phyloP scores from a whole-genome alignment of 1,284 basidiomycete species.

The Erythrobasidium hasegawianum region DNA sequence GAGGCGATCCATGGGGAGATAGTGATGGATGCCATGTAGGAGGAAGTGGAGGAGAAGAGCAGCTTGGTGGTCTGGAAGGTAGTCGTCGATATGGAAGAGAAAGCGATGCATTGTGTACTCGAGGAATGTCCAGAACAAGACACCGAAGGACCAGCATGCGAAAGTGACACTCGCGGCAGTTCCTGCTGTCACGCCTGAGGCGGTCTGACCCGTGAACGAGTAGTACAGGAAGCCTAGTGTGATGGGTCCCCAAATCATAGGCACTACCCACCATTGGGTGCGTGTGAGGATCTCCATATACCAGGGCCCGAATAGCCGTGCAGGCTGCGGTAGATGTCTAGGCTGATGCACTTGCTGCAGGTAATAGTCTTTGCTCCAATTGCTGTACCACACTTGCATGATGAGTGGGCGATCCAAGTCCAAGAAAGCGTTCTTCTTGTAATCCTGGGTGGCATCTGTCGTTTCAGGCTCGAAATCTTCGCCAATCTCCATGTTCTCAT shows the following conservation, averaged over 20 bases:
- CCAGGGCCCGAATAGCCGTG: conserved; percentile 77
- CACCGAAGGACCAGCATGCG: conserved; percentile 71
- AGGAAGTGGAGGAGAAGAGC: conserved; percentile 88
- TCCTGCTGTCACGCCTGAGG: conserved; percentile 53
- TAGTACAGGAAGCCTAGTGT: conserved; percentile 64
- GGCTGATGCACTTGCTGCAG: conserved; percentile 95
- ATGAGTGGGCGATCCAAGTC: conserved; percentile 84
- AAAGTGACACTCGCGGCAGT: conserved; percentile 50
- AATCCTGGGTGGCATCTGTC: conserved; percentile 74
- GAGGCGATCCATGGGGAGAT: conserved; percentile 69
- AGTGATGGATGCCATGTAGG: conserved; percentile 95
- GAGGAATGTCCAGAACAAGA: conserved; percentile 88
- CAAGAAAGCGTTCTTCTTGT: conserved; percentile 82
- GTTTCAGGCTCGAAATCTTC: conserved; percentile 86
- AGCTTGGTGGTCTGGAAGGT: conserved; percentile 75
- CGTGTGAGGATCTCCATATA: conserved; percentile 84
- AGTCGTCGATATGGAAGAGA: conserved; percentile 93
- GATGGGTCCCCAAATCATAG: conserved; percentile 88
- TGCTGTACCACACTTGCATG: conserved; percentile 74
- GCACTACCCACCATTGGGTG: conserved; percentile 93
- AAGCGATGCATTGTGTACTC: conserved; percentile 96
- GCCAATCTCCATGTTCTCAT: conserved; percentile 55
- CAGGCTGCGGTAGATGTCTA: conserved; percentile 79
- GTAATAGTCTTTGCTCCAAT: conserved; percentile 93
- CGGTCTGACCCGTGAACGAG: conserved; percentile 30